Conservation (phyloP, 176 grass and related monocot species). For the Phoenix dactylifera region DNA sequence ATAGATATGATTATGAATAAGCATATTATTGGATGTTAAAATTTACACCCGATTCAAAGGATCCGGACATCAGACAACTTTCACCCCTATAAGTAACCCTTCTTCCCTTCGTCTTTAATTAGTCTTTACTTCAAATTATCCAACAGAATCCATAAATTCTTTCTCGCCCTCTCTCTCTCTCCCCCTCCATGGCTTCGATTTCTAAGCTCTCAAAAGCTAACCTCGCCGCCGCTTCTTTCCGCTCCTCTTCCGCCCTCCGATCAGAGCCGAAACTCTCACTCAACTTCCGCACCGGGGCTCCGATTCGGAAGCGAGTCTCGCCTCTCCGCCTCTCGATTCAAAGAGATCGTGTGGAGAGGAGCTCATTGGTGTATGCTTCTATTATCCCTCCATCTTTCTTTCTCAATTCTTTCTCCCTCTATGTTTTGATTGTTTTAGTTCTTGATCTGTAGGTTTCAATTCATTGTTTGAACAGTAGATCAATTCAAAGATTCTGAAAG, state of each 20-base stretch:
- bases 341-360: constrained; percentile 9
- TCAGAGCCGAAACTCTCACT: constrained; percentile 5
- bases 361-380: constrained; percentile 26
- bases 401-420: too few species aligned
- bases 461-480: too few species aligned
- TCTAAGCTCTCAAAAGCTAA: constrained; percentile 30
- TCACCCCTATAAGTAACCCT: too few species aligned
- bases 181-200: constrained; percentile 31
- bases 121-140: too few species aligned
- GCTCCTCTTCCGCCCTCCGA: constrained; percentile 15
- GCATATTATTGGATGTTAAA: too few species aligned
- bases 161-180: neutral
- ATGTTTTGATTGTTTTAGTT: too few species aligned
- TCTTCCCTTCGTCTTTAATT: too few species aligned
- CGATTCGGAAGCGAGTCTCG: constrained; percentile 6
- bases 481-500: neutral
- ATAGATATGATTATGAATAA: too few species aligned
- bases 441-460: too few species aligned
- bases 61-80: too few species aligned
- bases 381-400: neutral
- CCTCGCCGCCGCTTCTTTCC: neutral
- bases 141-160: neutral
- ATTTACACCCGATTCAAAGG: too few species aligned
- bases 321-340: constrained; percentile 29
- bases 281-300: neutral